Percentiles rank a stretch among this genome's conserved stretches.
phyloP scores from a whole-genome alignment of 495 filamentous ascomycete genomes.

The Penicillium tannophilum region DNA sequence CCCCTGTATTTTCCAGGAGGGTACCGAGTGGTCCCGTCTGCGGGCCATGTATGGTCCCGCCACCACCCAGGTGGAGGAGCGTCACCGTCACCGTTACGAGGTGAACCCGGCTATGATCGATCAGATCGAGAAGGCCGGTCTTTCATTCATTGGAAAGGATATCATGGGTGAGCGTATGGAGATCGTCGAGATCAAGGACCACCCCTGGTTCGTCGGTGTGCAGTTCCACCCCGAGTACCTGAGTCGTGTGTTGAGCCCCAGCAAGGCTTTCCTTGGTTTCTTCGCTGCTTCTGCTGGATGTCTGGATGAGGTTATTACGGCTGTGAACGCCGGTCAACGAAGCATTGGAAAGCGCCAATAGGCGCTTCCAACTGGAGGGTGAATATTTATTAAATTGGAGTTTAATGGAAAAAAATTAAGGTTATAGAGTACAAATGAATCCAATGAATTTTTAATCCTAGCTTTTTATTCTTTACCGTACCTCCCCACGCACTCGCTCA shows the following conservation, averaged over 20 bases:
- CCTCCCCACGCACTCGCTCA: no score
- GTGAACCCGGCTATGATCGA: constrained; percentile 46
- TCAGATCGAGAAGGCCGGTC: constrained; percentile 32
- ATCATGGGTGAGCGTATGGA: constrained; percentile 86
- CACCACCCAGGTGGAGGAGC: constrained; percentile 44
- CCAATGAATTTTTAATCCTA: constrained; percentile 3
- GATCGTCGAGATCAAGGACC: constrained; percentile 83
- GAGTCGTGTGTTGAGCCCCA: constrained; percentile 70
- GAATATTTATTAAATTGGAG: constrained; percentile 8
- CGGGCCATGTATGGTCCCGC: constrained; percentile 67
- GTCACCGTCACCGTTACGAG: constrained; percentile 51
- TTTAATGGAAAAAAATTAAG: neutral
- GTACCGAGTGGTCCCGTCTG: constrained; percentile 78
- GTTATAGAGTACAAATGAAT: constrained; percentile 8
- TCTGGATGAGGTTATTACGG: constrained; percentile 51
- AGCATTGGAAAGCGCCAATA: constrained; percentile 15
- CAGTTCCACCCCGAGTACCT: constrained; percentile 90
- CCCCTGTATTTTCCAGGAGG: constrained; percentile 72
- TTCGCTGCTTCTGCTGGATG: constrained; percentile 73
- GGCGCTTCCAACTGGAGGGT: neutral
- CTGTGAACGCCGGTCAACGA: constrained; percentile 8
- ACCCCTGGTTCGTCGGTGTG: constrained; percentile 89
- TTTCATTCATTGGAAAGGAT: constrained; percentile 69
- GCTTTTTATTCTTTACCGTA: neutral
- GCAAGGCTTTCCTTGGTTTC: constrained; percentile 81